Conservation (phyloP, 768 basidiomycete genomes). For the Chiua virens region DNA sequence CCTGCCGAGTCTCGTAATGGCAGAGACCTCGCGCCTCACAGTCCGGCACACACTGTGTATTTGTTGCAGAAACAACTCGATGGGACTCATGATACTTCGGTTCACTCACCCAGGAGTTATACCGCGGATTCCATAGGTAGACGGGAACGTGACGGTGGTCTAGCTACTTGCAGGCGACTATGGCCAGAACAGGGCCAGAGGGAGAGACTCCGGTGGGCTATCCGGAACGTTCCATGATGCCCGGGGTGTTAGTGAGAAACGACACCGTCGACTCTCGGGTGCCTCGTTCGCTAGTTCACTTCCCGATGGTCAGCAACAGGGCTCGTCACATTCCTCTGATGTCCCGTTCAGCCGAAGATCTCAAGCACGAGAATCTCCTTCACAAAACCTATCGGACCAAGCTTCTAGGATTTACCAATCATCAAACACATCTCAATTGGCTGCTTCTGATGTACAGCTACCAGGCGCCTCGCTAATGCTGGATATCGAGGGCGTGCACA, state of each 20-base stretch:
- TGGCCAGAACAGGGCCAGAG: constrained; percentile 17
- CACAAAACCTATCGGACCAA: constrained; percentile 30
- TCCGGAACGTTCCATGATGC: constrained; percentile 15
- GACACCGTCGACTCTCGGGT: constrained; percentile 22
- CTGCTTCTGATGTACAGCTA: constrained; percentile 35
- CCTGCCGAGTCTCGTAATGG: constrained; percentile 44
- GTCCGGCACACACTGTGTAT: constrained; percentile 45
- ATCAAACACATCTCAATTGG: constrained; percentile 43
- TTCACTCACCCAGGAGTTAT: constrained; percentile 19
- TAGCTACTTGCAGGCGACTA: constrained; percentile 13
- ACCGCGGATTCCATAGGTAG: constrained; percentile 17
- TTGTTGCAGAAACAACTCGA: constrained; percentile 57
- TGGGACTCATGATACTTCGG: constrained; percentile 12
- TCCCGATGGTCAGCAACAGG: constrained; percentile 20
- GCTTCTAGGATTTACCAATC: constrained; percentile 37
- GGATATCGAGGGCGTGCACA: constrained; percentile 65
- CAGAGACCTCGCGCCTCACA: constrained; percentile 48
- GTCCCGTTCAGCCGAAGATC: constrained; percentile 30
- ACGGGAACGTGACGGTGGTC: constrained; percentile 20
- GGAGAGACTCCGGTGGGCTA: constrained; percentile 15
- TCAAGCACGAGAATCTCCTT: constrained; percentile 45
- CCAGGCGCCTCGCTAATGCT: constrained; percentile 29
- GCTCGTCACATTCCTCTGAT: constrained; percentile 22
- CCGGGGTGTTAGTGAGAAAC: constrained; percentile 18
- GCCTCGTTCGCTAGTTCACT: constrained; percentile 22